Evolutionary conservation across 1,284 basidiomycete species (phyloP).

Genomic region (Malassezia vespertilionis): DNA sequence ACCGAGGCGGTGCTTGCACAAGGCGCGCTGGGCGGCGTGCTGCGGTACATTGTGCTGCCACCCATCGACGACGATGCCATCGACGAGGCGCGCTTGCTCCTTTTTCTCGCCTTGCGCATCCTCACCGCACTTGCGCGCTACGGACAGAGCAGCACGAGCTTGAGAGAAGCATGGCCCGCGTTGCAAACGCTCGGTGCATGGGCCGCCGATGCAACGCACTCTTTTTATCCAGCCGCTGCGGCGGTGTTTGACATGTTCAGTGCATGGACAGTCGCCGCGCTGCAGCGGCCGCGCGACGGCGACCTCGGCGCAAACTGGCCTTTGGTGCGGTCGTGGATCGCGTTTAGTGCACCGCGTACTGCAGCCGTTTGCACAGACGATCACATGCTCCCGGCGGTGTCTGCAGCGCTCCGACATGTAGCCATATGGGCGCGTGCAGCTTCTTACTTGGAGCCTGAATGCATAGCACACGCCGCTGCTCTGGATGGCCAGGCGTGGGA

Average conservation of each 20-base stretch:
- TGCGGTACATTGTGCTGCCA: conserved; percentile 63
- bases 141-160: conserved; percentile 61
- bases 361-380: background rate
- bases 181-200: conserved; percentile 23
- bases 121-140: conserved; percentile 64
- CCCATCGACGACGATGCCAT: conserved; percentile 49
- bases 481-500: too few relatives aligned
- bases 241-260: conserved; percentile 8
- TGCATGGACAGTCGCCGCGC: conserved; percentile 13
- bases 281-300: conserved; percentile 12
- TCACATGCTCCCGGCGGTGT: too few relatives aligned
- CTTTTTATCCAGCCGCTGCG: background rate
- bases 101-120: conserved; percentile 57
- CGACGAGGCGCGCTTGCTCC: conserved; percentile 51
- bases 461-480: too few relatives aligned
- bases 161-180: conserved; percentile 46
- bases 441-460: background rate
- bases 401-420: conserved; percentile 4
- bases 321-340: conserved; percentile 3
- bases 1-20: conserved; percentile 56
- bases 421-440: conserved; percentile 4
- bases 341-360: background rate
- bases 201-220: conserved; percentile 5
- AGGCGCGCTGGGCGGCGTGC: conserved; percentile 55
- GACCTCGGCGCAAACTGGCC: conserved; percentile 16